phyloP scores from a whole-genome alignment of 1,139 yeast genomes.

The Diutina scorzettiae region DNA sequence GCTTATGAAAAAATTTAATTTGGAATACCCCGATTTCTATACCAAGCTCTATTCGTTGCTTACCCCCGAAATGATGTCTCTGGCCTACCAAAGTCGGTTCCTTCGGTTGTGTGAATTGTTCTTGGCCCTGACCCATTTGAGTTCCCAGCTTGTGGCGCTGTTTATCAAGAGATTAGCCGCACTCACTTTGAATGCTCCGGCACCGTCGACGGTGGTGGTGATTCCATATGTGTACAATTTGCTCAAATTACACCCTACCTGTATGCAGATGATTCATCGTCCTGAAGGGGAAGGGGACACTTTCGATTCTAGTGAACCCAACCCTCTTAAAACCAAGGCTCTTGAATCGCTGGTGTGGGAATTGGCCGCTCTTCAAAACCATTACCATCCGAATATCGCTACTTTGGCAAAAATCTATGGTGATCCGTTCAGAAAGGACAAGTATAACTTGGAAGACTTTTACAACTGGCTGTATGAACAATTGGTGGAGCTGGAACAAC shows the following conservation, averaged over 20 bases:
- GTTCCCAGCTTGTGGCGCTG: constrained; percentile 76
- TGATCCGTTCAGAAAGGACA: constrained; percentile 82
- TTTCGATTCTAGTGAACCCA: constrained; percentile 45
- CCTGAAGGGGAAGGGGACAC: constrained; percentile 42
- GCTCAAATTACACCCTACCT: constrained; percentile 81
- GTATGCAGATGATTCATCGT: constrained; percentile 76
- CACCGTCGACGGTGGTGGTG: constrained; percentile 78
- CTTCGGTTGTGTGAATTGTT: constrained; percentile 80
- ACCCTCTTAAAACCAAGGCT: constrained; percentile 75
- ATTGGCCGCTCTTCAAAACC: constrained; percentile 66
- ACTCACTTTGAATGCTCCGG: constrained; percentile 68
- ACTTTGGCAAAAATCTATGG: constrained; percentile 78
- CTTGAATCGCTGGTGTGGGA: constrained; percentile 89
- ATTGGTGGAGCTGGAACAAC: constrained; percentile 61
- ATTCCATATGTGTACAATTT: constrained; percentile 89
- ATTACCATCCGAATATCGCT: constrained; percentile 92
- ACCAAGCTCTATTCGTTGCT: constrained; percentile 69
- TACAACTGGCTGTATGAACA: constrained; percentile 81
- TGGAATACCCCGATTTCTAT: constrained; percentile 90
- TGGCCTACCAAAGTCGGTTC: constrained; percentile 76
- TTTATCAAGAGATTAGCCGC: constrained; percentile 77
- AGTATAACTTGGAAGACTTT: constrained; percentile 87
- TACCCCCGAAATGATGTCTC: constrained; percentile 63
- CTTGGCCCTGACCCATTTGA: constrained; percentile 76
- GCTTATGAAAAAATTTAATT: constrained; percentile 67